Evolutionary conservation across 2,329 filamentous ascomycete genomes (phyloP), one percentile per base, ranked within the genome.

Genomic region (Emmonsiellopsis sp.): DNA sequence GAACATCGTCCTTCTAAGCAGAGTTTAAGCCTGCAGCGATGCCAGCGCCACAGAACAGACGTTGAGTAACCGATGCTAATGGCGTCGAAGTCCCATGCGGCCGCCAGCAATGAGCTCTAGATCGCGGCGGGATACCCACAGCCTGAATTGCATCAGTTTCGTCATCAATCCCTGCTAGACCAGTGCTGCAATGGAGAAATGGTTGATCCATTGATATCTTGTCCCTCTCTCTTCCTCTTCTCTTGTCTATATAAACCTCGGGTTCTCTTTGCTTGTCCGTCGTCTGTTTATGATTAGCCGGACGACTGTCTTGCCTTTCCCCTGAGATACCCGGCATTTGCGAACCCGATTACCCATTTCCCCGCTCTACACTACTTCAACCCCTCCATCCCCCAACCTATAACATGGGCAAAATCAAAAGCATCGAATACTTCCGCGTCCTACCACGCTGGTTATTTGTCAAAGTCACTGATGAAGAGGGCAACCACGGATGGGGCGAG

Each of bases 361-460:
- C 47, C 47, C 36, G 21, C 36, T 40, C 32, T 40, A 21, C 31
- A 39, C 21, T 27, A 27, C 21, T n/a, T 40, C 46, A 40, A 49
- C 36, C 14, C 17, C 10, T 39, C 32, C 34, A 32, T 11, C 17
- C 21, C 21, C 5, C n/a, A 31, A 42, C 3, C 17, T 17, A 17
- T 17, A 49, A 31, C 33, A 86, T 86, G 83, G 76, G 75, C 1
- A 83, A 80, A 58, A 87, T 87, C 62, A 74, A 77, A 56, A 75
- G 63, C 31, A 82, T 89, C 43, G 85, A 88, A 60, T 87, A 88
- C 63, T 89, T 88, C 65, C 79, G 86, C 14, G 82, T 89, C 7
- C 83, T 84, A 45, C 86, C 86, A 11, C 76, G 86, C 42, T 90
- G 86, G 86, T 74, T 90, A 1, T 88, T 89, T 58, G 86, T 89